Percentiles rank a stretch among this genome's conserved stretches.
Evolutionary conservation across 2,329 filamentous ascomycete species (phyloP).

Genomic region (Colletotrichum tabaci): DNA sequence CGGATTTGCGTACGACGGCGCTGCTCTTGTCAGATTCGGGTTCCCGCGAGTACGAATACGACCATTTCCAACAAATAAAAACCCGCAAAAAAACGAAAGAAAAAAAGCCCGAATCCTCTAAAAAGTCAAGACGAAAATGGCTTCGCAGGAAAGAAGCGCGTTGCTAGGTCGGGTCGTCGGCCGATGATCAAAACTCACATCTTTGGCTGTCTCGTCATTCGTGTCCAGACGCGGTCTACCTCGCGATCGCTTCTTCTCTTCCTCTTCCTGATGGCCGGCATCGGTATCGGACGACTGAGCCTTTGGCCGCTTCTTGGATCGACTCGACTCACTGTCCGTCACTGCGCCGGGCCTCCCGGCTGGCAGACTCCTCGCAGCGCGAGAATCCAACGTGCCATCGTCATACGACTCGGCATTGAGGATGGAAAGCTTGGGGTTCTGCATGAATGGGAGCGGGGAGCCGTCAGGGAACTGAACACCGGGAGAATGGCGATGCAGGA

Average conservation of each 20-base stretch:
- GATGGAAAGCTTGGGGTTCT: slow-evolving; percentile 56
- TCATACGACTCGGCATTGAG: slow-evolving; percentile 64
- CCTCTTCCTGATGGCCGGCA: slow-evolving; percentile 55
- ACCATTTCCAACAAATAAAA: too few relatives aligned
- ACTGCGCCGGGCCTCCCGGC: slow-evolving; percentile 33
- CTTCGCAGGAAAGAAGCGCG: not conserved
- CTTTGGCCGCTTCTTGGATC: slow-evolving; percentile 52
- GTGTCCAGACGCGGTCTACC: slow-evolving; percentile 83
- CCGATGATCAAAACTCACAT: slow-evolving; percentile 70
- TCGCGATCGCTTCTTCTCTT: slow-evolving; percentile 73
- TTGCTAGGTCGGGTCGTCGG: slow-evolving; percentile 27
- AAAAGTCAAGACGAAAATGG: slow-evolving; percentile 2
- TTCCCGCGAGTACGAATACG: not conserved
- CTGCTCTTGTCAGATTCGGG: slow-evolving; percentile 57
- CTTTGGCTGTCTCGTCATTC: slow-evolving; percentile 83
- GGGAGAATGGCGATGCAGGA: slow-evolving; percentile 9
- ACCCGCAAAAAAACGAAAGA: too few relatives aligned
- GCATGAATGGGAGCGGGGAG: slow-evolving; percentile 44
- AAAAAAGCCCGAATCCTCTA: too few relatives aligned
- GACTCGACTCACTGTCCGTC: slow-evolving; percentile 33
- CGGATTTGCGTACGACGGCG: slow-evolving; percentile 90
- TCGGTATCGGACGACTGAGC: slow-evolving; percentile 44
- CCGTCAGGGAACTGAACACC: slow-evolving; percentile 29
- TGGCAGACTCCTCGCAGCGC: slow-evolving; percentile 42
- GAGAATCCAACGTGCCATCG: slow-evolving; percentile 49